Evolutionary conservation across 805 yeast genomes (phyloP).

Genomic region (Pichia cabralensis): DNA sequence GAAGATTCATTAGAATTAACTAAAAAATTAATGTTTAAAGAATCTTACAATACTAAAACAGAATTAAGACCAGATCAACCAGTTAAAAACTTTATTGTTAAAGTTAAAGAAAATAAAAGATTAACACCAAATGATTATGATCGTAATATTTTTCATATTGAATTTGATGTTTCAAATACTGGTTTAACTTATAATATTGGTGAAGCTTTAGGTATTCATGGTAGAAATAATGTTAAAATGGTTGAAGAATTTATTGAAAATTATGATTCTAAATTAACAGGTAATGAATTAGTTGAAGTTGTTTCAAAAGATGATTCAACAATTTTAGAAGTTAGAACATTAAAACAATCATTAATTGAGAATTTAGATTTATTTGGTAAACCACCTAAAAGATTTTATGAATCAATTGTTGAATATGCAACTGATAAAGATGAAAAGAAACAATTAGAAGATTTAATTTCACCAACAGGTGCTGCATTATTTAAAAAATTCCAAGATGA

Average conservation of each 20-base stretch:
- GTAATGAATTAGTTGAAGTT: slow-evolving; percentile 57
- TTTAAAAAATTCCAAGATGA: slow-evolving; percentile 80
- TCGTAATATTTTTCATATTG: slow-evolving; percentile 93
- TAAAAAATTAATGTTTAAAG: slow-evolving; percentile 68
- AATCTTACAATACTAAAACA: slow-evolving; percentile 53
- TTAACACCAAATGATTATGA: slow-evolving; percentile 85
- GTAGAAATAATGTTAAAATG: slow-evolving; percentile 58
- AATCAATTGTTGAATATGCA: slow-evolving; percentile 66
- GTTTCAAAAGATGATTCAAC: slow-evolving; percentile 56
- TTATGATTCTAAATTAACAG: slow-evolving; percentile 73
- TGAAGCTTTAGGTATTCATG: slow-evolving; percentile 94
- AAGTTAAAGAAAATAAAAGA: slow-evolving; percentile 85
- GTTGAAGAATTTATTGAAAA: slow-evolving; percentile 60
- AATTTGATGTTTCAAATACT: slow-evolving; percentile 84
- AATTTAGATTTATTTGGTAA: slow-evolving; percentile 86
- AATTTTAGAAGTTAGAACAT: slow-evolving; percentile 64
- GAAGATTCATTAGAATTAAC: slow-evolving; percentile 39
- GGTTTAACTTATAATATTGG: slow-evolving; percentile 90
- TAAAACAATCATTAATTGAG: slow-evolving; percentile 70
- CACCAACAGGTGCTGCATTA: slow-evolving; percentile 75
- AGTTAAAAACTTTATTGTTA: slow-evolving; percentile 72
- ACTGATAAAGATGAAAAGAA: slow-evolving; percentile 57
- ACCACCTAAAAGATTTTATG: slow-evolving; percentile 92
- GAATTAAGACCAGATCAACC: slow-evolving; percentile 85
- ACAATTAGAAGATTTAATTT: slow-evolving; percentile 50